Percentiles rank a stretch among this genome's conserved stretches.
Conservation (phyloP, 345 rosid genomes). For the Populus ilicifolia region DNA sequence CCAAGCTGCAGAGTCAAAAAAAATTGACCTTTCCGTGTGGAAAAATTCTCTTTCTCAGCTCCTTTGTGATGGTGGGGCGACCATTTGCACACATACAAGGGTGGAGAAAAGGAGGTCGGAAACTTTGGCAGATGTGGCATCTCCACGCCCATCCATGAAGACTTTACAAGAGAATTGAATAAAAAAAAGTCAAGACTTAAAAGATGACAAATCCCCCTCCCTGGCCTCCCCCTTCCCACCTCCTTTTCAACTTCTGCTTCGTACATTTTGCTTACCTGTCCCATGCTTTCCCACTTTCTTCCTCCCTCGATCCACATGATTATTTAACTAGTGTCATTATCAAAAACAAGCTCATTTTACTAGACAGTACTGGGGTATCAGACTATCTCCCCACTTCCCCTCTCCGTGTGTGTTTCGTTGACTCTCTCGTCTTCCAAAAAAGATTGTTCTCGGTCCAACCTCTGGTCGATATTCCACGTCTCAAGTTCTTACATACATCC, state of each 20-base stretch:
- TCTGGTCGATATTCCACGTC: not conserved
- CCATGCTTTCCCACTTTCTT: constrained; percentile 10
- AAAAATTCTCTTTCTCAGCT: not conserved
- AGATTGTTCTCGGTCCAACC: not conserved
- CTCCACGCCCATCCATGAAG: constrained; percentile 5
- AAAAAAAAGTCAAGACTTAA: constrained; percentile 9
- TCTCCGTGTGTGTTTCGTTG: not conserved
- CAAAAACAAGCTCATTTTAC: not conserved
- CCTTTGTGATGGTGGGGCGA: not conserved
- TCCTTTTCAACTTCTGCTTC: not conserved
- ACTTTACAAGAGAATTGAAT: constrained; percentile 9
- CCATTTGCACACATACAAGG: not conserved
- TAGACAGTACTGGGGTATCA: not conserved
- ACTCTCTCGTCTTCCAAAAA: not conserved
- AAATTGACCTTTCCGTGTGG: not conserved
- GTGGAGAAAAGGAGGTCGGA: not conserved
- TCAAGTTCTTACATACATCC: not conserved
- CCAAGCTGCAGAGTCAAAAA: not conserved
- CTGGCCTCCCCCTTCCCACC: not conserved
- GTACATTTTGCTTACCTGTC: constrained; percentile 6
- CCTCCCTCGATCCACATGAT: constrained; percentile 2
- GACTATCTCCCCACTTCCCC: not conserved
- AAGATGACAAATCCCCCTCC: constrained; percentile 1
- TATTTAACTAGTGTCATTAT: not conserved
- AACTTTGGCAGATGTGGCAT: constrained; percentile 12